Evolutionary conservation across 768 basidiomycete species (phyloP).

Genomic region (Jaapia argillacea): DNA sequence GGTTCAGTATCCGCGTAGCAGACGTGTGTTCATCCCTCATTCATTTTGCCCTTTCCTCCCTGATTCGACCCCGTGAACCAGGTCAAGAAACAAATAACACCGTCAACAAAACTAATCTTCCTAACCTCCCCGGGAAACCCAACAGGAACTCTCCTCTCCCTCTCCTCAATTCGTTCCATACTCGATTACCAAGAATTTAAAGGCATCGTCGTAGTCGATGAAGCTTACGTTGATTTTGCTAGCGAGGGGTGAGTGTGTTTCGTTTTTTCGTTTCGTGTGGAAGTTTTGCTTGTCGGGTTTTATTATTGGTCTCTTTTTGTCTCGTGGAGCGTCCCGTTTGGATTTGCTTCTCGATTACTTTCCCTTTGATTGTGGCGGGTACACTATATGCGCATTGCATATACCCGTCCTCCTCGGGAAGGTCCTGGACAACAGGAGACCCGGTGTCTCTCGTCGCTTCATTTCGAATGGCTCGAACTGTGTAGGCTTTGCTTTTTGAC

Average conservation of each 20-base stretch:
- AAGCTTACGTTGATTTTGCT: constrained; percentile 96
- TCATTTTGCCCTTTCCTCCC: not conserved
- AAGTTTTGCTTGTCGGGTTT: too few relatives aligned
- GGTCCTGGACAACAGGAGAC: too few relatives aligned
- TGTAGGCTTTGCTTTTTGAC: too few relatives aligned
- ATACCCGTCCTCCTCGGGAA: too few relatives aligned
- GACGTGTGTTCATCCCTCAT: constrained; percentile 42
- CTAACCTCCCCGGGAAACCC: constrained; percentile 98
- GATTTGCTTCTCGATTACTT: too few relatives aligned
- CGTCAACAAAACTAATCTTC: constrained; percentile 84
- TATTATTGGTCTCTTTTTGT: too few relatives aligned
- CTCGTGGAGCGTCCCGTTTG: too few relatives aligned
- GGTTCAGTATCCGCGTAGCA: constrained; percentile 68
- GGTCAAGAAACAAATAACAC: constrained; percentile 63
- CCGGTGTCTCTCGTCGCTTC: too few relatives aligned
- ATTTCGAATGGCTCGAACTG: too few relatives aligned
- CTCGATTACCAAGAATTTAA: constrained; percentile 76
- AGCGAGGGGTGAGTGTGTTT: constrained; percentile 36
- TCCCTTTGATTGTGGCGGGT: too few relatives aligned
- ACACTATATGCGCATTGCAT: too few relatives aligned
- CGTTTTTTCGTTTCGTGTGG: too few relatives aligned
- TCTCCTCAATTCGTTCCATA: constrained; percentile 55
- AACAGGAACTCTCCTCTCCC: constrained; percentile 78
- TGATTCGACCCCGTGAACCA: constrained; percentile 20
- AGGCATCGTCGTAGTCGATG: constrained; percentile 90